Base-by-base conservation (phyloP, 2,329 filamentous ascomycete genomes). In the Uncinocarpus reesii region DNA sequence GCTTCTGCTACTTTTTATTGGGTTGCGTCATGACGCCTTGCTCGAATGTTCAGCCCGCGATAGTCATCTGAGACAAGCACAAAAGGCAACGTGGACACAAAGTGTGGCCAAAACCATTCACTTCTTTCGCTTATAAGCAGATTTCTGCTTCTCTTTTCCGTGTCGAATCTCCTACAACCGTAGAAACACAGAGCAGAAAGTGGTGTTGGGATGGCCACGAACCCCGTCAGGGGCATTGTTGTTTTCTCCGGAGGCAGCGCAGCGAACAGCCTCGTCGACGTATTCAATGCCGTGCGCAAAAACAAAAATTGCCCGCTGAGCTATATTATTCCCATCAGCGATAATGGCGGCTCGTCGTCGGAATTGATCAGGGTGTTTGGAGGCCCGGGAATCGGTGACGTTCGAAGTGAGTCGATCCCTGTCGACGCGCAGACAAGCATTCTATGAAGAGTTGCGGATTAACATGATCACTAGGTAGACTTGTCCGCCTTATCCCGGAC, bases 331-430 rank as follows among this genome's bases (percentile, higher is more conserved):
- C 90, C 90, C 29, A 95, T 95, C 62, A 92, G 85, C 55, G 90
- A 96, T 68, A 96, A 96, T 66, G 90, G 90, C 42, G 90, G 90
- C 32, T 93, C 86, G 57, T 93, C 88, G 2, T 94, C 86, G 37
- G 90, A 96, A 70, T 72, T 95, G 59, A 94, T 95, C 56, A 78
- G 92, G 29, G 88, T 96, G 29, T 92, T 96, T 67, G 92, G 90
- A 11, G 92, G 92, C 1, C 90, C 90, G 55, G 90, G 90, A 2
- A 75, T 88, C 59, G 84, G 84, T 48, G 84, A 89, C 68, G 77
- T 88, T 21, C 74, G 84, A 62, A 86, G 82, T 84, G 69, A 55
- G 76, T 68, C 11, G 20, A 24, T n/a, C 7, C 35, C 3, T 4
- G 11, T 11, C 6, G 4, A 18, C n/a, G n/a, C 5, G 23, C 16